Evolutionary conservation across 2,329 filamentous ascomycete genomes (phyloP).

Genomic region (Verticillium nubilum): DNA sequence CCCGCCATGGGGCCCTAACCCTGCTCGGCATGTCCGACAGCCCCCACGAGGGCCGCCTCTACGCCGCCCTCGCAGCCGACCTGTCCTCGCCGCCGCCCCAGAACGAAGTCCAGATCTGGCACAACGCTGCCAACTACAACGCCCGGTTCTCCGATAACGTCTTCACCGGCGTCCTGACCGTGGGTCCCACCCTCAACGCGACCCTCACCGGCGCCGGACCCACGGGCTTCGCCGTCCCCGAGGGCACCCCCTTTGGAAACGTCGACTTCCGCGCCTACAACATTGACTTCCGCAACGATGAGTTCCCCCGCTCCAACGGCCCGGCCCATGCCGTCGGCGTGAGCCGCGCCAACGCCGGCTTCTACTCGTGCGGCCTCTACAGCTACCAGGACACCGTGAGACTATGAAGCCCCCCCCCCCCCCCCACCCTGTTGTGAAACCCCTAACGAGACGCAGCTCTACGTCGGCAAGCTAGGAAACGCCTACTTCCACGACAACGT

Average conservation of each 20-base stretch:
- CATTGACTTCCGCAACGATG: constrained; percentile 59
- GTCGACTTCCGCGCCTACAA: constrained; percentile 61
- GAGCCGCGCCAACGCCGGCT: constrained; percentile 59
- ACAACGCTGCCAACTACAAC: constrained; percentile 49
- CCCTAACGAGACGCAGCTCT: constrained; percentile 37
- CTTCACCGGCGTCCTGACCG: constrained; percentile 54
- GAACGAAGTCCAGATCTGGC: constrained; percentile 52
- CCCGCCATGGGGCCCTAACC: constrained; percentile 53
- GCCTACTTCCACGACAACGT: constrained; percentile 57
- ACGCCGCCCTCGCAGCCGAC: constrained; percentile 32
- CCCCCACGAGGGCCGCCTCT: constrained; percentile 24
- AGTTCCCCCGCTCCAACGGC: constrained; percentile 41
- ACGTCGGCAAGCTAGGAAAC: constrained; percentile 61
- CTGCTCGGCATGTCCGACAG: constrained; percentile 52
- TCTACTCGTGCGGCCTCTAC: constrained; percentile 62
- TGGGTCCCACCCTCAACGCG: constrained; percentile 59
- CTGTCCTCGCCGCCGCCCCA: constrained; percentile 27
- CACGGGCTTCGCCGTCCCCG: constrained; percentile 55
- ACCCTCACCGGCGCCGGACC: constrained; percentile 57
- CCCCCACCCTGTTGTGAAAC: constrained; percentile 13
- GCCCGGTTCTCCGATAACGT: constrained; percentile 49
- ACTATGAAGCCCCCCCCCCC: neutral
- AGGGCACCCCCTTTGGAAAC: constrained; percentile 58
- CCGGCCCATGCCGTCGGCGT: constrained; percentile 56
- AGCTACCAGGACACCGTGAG: constrained; percentile 62